Base-by-base conservation (phyloP, 2,329 filamentous ascomycete genomes). In the Leptographium galeiforme region DNA sequence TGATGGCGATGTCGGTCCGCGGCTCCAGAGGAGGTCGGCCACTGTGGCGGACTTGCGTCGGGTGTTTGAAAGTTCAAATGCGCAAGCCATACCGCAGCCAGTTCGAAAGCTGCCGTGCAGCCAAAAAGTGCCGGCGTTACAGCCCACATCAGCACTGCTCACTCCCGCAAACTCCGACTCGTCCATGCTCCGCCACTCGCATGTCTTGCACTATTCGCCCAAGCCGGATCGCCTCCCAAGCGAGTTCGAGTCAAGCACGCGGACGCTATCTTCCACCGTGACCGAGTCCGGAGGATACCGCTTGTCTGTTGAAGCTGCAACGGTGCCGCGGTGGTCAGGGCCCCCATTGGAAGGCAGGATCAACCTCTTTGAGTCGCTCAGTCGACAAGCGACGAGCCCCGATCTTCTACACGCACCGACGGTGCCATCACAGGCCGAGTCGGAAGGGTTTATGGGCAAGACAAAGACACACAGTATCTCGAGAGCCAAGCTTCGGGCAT, bases 1-100 rank as follows among this genome's bases (percentile, higher is more conserved):
- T 18, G n/a, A 25, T 6, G 8, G 33, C 4, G 14, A 5, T 4
- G 19, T 4, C 10, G 18, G 34, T 5, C 14, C 41, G 2, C 8
- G 30, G 2, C 43, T 7, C 12, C 6, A 33, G 19, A 18, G 13
- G 16, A 39, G 14, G 18, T 41, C 32, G 4, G 55, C 50, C 25
- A 66, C 62, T 40, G 65, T 68, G 7, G 58, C 64, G 3, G 62
- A 64, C 18, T 58, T 67, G 40, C 60, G 63, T 32, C 59, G 39
- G 41, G 33, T 64, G 0, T 67, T 67, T 52, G 63, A 68, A 47
- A 52, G 55, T 18, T 57, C 10, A 16, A n/a, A 32, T 2, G 13
- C 32, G 33, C 7, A 38, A 8, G 8, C 13, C 16, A n/a, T 6
- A 6, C 13, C 38, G 4, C 38, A n/a, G 2, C 25, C 48, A 25